Base-by-base conservation (phyloP, 2,329 filamentous ascomycete species). In the Colletotrichum sojae region DNA sequence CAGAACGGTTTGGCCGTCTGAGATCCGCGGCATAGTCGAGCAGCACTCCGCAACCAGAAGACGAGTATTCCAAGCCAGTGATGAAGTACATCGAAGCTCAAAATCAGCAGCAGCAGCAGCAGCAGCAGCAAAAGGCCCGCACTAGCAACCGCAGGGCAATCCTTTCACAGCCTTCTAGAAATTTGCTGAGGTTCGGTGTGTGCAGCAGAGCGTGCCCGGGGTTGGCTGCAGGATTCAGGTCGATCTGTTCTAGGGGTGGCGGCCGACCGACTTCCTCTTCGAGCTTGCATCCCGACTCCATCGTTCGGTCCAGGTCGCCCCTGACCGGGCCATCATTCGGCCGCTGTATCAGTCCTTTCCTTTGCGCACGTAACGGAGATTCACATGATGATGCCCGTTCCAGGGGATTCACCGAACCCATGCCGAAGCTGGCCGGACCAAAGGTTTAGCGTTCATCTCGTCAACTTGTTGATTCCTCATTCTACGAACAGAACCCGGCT, bases 231-330 rank as follows among this genome's bases (percentile, higher is more conserved):
- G 63, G 58, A 67, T 67, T 70, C 67, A 68, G 67, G 67, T 58
- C 52, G 57, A 63, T 49, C 46, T 53, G 40, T 63, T 49, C 36
- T 63, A 39, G 67, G 56, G 52, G 49, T 56, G 57, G 52, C 63
- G 54, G 56, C 63, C 63, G 64, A 70, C 63, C 63, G 63, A 68
- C 67, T 70, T 57, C 67, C 63, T 70, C 48, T 68, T 70, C 46
- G 64, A 68, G 67, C 63, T 49, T 68, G 67, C 53, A 63, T 31
- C 46, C 67, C 67, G 67, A 63, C 45, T 68, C 57, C 46, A 49
- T 53, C 66, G 51, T 61, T 57, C 60, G 53, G 53, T 25, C 22
- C 22, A 25, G 22, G 22, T 59, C 20, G 20, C 65, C 43, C 46
- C 43, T 31, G 27, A 27, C 46, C 60, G 60, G 60, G 22, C 48